Base-by-base conservation (phyloP, 2,329 filamentous ascomycete species). In the Paecilomyces formosus region DNA sequence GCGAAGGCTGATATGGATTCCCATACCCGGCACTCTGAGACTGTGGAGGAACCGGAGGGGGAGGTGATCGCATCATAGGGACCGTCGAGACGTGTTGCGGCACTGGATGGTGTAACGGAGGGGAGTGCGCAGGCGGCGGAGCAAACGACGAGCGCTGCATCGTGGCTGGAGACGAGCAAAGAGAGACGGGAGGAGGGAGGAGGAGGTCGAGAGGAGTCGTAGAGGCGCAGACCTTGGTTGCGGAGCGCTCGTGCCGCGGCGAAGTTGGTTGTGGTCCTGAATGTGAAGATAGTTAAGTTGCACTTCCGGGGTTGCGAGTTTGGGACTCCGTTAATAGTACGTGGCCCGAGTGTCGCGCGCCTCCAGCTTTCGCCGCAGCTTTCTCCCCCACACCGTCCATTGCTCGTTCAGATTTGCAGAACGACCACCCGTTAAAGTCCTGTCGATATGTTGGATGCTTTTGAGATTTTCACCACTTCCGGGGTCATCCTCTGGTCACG, bases 61-160 rank as follows among this genome's bases (percentile, higher is more conserved):
- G 93, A 61, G 94, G 94, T 59, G 94, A 97, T 75, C 95, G 88
- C 74, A 99, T 86, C 79, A 97, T 94, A 52, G 94, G 94, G 55
- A 99, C 94, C 59, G 92, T 96, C 71, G 94, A 97, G 69, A 97
- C 93, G 82, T 99, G 94, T 77, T 99, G 94, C 62, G 94, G 94
- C 60, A 97, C 92, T 59, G 94, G 94, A 74, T 97, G 94, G 77
- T 97, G 94, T 67, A 97, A 86, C 65, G 93, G 92, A 72, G 92
- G 93, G 72, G 92, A 96, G 67, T 87, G 85, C 60, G 86, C 85
- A 30, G 85, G 85, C 64, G 83, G 81, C 71, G 92, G 89, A 75
- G 86, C 85, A 79, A 94, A 96, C 57, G 85, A 82, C 72, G 88
- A 82, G 74, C 92, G 89, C 79, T 97, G 93, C 93, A 97, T 97